These are phyloP conservation scores for Sanghuangporus weigelae DNA, from an alignment of 1,284 basidiomycete species.

Conservation along the genomic window DNA sequence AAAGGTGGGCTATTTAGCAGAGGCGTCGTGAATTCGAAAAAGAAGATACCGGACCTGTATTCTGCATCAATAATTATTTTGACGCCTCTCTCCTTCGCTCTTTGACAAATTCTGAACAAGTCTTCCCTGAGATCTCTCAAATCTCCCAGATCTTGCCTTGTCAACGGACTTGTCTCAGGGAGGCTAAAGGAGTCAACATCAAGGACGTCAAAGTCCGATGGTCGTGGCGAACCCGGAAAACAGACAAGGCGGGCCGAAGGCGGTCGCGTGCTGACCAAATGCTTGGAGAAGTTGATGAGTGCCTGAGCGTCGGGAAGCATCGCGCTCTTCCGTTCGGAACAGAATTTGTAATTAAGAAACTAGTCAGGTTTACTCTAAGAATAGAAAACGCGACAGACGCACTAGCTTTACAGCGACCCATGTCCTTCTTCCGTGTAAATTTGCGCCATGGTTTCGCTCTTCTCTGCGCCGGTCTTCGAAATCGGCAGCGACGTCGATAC, in stretches of 20 bases:
- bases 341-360: neutral
- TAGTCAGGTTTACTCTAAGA: neutral
- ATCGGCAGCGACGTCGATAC: slow-evolving; percentile 72
- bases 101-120: slow-evolving; percentile 53
- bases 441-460: neutral
- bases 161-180: slow-evolving; percentile 31
- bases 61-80: slow-evolving; percentile 81
- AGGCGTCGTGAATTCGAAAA: neutral
- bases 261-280: slow-evolving; percentile 40
- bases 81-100: slow-evolving; percentile 54
- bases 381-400: slow-evolving; percentile 23
- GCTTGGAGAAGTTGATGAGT: slow-evolving; percentile 49
- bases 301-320: slow-evolving; percentile 52
- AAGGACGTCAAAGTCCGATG: slow-evolving; percentile 47
- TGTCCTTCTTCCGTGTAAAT: slow-evolving; percentile 44
- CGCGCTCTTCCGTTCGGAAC: slow-evolving; percentile 41
- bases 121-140: slow-evolving; percentile 57
- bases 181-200: neutral
- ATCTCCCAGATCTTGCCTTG: slow-evolving; percentile 48
- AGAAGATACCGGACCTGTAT: slow-evolving; percentile 45
- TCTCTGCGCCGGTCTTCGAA: slow-evolving; percentile 56
- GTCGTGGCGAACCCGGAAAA: slow-evolving; percentile 59
- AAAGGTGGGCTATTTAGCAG: neutral
- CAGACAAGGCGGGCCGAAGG: slow-evolving; percentile 33
- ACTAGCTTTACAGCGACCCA: slow-evolving; percentile 84